These are phyloP conservation scores for Inonotus hispidus DNA, from an alignment of 1,284 basidiomycete genomes.

Conservation along the genomic window DNA sequence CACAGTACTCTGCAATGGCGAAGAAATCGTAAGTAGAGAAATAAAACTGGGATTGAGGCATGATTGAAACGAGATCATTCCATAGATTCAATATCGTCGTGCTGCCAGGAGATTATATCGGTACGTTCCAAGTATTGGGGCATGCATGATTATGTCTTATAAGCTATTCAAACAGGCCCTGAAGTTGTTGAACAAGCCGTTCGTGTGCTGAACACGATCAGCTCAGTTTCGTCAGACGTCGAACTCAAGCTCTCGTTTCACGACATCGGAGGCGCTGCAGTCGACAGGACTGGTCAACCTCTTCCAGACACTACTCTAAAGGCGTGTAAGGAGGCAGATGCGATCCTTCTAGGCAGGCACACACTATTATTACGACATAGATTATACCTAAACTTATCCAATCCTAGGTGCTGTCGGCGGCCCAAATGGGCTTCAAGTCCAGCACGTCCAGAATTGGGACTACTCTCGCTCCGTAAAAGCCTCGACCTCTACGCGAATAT, in stretches of 20 bases:
- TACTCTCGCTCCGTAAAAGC: slow-evolving; percentile 88
- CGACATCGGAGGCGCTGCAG: slow-evolving; percentile 91
- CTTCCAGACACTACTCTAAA: slow-evolving; percentile 83
- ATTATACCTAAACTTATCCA: slow-evolving; percentile 10
- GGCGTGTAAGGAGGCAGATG: slow-evolving; percentile 86
- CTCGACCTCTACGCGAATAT: slow-evolving; percentile 98
- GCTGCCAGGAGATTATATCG: slow-evolving; percentile 96
- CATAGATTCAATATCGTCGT: slow-evolving; percentile 80
- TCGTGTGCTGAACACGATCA: slow-evolving; percentile 77
- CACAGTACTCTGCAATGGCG: slow-evolving; percentile 29
- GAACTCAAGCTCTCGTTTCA: slow-evolving; percentile 75
- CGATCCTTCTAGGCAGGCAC: slow-evolving; percentile 78
- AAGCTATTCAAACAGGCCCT: slow-evolving; percentile 58
- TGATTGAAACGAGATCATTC: not conserved
- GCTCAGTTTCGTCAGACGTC: slow-evolving; percentile 53
- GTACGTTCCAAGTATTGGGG: slow-evolving; percentile 38
- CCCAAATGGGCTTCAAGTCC: slow-evolving; percentile 97
- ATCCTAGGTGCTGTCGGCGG: slow-evolving; percentile 87
- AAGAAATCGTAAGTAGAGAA: slow-evolving; percentile 33
- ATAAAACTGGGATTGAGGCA: slow-evolving; percentile 1
- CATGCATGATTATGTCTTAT: not conserved
- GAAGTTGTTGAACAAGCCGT: slow-evolving; percentile 90
- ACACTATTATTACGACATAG: not conserved
- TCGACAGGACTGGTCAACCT: slow-evolving; percentile 82
- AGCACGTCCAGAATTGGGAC: slow-evolving; percentile 93